Conservation (phyloP, 2,329 filamentous ascomycete species). For the Neobulgaria alba region DNA sequence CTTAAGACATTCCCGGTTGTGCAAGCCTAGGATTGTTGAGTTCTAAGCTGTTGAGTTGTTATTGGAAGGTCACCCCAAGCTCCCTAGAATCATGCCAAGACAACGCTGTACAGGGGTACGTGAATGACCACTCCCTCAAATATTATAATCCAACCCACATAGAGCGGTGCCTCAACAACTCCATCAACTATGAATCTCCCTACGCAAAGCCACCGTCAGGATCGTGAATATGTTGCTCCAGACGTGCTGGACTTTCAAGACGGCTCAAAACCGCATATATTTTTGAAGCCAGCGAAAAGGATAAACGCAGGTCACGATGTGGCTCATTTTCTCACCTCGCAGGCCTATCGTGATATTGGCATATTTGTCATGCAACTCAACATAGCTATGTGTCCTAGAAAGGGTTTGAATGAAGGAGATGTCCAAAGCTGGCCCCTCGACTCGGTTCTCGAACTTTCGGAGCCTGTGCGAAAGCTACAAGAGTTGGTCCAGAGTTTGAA, state of each 20-base stretch:
- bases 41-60: too few relatives aligned
- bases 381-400: slow-evolving; percentile 70
- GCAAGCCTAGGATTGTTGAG: too few relatives aligned
- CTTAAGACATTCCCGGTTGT: too few relatives aligned
- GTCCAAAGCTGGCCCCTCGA: slow-evolving; percentile 44
- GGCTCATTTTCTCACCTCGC: slow-evolving; percentile 65
- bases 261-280: slow-evolving; percentile 41
- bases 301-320: slow-evolving; percentile 86
- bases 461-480: slow-evolving; percentile 53
- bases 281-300: slow-evolving; percentile 62
- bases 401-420: slow-evolving; percentile 32
- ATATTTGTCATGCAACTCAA: slow-evolving; percentile 87
- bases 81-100: too few relatives aligned
- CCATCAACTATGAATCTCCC: too few relatives aligned
- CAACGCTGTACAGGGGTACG: too few relatives aligned
- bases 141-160: too few relatives aligned
- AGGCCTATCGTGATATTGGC: slow-evolving; percentile 81
- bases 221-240: too few relatives aligned
- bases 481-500: slow-evolving; percentile 56
- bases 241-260: slow-evolving; percentile 32
- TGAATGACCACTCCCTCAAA: too few relatives aligned
- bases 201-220: too few relatives aligned
- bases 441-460: slow-evolving; percentile 33
- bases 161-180: too few relatives aligned
- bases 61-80: too few relatives aligned